A percentile compares a stretch with the other conserved stretches of the same genome.
These are phyloP conservation scores for Podila verticillata DNA, from an alignment of 192 early-diverging fungal genomes.

Conservation along the genomic window DNA sequence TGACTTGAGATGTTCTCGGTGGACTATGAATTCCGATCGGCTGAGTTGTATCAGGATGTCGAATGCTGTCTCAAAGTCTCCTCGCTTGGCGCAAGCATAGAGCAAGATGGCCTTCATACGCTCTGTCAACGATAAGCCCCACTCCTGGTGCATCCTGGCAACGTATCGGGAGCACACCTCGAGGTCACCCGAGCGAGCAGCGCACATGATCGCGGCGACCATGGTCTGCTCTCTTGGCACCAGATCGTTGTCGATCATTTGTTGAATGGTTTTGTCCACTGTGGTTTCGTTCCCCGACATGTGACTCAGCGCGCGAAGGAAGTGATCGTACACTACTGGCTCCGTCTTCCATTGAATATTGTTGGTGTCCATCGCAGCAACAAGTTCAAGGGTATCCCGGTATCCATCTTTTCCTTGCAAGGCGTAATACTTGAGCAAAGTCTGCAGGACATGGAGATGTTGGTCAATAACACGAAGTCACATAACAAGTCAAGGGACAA, in stretches of 20 bases:
- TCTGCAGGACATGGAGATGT: conserved; percentile 1
- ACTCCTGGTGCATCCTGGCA: conserved; percentile 30
- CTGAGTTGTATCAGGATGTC: conserved; percentile 35
- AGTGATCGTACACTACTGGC: conserved; percentile 27
- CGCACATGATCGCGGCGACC: conserved; percentile 43
- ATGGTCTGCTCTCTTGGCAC: conserved; percentile 34
- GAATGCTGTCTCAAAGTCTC: conserved; percentile 35
- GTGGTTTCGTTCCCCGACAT: conserved; percentile 7
- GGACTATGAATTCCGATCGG: conserved; percentile 8
- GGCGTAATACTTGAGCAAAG: conserved; percentile 22
- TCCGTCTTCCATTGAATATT: conserved; percentile 20
- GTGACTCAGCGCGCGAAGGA: conserved; percentile 27
- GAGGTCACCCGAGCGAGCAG: conserved; percentile 32
- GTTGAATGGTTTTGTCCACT: conserved; percentile 18
- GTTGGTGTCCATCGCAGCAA: conserved; percentile 11
- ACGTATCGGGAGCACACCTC: conserved; percentile 30
- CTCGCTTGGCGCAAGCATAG: conserved; percentile 42
- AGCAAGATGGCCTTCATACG: conserved; percentile 48
- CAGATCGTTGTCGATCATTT: conserved; percentile 31
- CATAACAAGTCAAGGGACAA: neutral
- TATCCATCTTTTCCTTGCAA: conserved; percentile 15
- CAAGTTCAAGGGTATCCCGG: conserved; percentile 10
- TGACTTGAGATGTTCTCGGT: neutral
- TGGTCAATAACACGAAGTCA: no score
- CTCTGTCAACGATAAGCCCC: conserved; percentile 17